These are phyloP conservation scores for Ceratobasidium sp. DNA, from an alignment of 1,284 basidiomycete species.

Conservation along the genomic window DNA sequence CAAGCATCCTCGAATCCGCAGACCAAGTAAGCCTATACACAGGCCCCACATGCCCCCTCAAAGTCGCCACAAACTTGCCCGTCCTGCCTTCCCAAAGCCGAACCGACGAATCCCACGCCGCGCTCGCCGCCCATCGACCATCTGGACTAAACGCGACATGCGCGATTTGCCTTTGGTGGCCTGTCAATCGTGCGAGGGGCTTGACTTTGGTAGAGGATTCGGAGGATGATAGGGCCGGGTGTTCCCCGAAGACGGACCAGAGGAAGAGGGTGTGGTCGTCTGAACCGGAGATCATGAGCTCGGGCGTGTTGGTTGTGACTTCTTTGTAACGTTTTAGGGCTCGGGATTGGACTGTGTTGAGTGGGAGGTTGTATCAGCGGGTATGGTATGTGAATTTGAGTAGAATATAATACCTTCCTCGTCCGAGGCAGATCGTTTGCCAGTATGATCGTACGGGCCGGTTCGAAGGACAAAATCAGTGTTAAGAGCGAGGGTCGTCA, in stretches of 20 bases:
- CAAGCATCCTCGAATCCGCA: slow-evolving; percentile 90
- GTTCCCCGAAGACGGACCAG: slow-evolving; percentile 77
- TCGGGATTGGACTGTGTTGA: slow-evolving; percentile 72
- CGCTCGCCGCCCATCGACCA: slow-evolving; percentile 90
- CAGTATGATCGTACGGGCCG: slow-evolving; percentile 92
- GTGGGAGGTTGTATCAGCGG: slow-evolving; percentile 34
- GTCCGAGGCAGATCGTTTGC: slow-evolving; percentile 80
- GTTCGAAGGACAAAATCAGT: slow-evolving; percentile 96
- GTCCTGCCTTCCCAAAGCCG: slow-evolving; percentile 95
- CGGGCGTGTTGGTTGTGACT: slow-evolving; percentile 76
- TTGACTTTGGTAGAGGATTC: slow-evolving; percentile 75
- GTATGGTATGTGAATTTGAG: slow-evolving; percentile 24
- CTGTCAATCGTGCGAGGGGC: slow-evolving; percentile 88
- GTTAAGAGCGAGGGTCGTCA: slow-evolving; percentile 95
- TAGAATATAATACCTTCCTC: slow-evolving; percentile 73
- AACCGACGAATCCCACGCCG: slow-evolving; percentile 92
- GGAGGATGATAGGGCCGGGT: slow-evolving; percentile 52
- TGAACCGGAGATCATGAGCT: slow-evolving; percentile 92
- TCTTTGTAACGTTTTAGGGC: slow-evolving; percentile 82
- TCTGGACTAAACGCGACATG: slow-evolving; percentile 98
- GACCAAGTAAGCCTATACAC: slow-evolving; percentile 98
- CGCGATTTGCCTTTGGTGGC: slow-evolving; percentile 95
- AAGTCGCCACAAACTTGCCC: slow-evolving; percentile 88
- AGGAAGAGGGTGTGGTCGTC: slow-evolving; percentile 96
- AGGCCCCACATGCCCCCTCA: slow-evolving; percentile 93